Percentiles rank a stretch among this genome's conserved stretches.
Evolutionary conservation across 1,284 basidiomycete genomes (phyloP).

Genomic region (Stygiomarasmius scandens): DNA sequence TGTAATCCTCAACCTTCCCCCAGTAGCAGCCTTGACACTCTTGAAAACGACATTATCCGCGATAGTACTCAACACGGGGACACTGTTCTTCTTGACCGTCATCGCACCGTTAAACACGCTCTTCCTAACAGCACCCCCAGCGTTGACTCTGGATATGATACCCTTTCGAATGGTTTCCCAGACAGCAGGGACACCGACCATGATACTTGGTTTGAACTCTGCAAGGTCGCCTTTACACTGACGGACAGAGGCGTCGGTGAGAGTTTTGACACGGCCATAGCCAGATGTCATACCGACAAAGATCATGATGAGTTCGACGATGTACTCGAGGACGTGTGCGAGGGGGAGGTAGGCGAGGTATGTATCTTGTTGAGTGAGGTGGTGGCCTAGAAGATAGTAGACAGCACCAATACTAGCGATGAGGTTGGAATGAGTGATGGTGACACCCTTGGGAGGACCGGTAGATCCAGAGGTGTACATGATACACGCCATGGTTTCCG

Average conservation of each 20-base stretch:
- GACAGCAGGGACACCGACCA: conserved; percentile 91
- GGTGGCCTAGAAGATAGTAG: conserved; percentile 75
- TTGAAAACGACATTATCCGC: conserved; percentile 80
- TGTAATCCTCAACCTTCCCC: conserved; percentile 80
- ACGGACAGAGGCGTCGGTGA: conserved; percentile 88
- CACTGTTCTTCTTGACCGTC: conserved; percentile 63
- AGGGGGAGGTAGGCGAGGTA: conserved; percentile 93
- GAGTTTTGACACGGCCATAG: conserved; percentile 94
- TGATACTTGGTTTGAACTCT: conserved; percentile 81
- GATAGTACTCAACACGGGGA: conserved; percentile 69
- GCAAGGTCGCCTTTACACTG: conserved; percentile 90
- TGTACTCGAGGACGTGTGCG: conserved; percentile 88
- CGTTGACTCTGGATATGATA: conserved; percentile 79
- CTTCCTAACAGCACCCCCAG: conserved; percentile 70
- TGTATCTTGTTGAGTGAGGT: conserved; percentile 68
- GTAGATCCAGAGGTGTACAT: conserved; percentile 98
- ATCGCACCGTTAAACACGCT: conserved; percentile 75
- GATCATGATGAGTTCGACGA: conserved; percentile 72
- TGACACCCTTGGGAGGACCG: conserved; percentile 92
- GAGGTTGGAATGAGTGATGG: conserved; percentile 88
- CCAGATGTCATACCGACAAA: conserved; percentile 79
- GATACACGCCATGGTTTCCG: conserved; percentile 81
- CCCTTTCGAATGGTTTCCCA: conserved; percentile 95
- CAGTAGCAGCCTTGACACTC: conserved; percentile 81
- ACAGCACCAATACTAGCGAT: conserved; percentile 85